Evolutionary conservation across 139 green algal species (phyloP).

Genomic region (Deuterostichococcus epilithicus): DNA sequence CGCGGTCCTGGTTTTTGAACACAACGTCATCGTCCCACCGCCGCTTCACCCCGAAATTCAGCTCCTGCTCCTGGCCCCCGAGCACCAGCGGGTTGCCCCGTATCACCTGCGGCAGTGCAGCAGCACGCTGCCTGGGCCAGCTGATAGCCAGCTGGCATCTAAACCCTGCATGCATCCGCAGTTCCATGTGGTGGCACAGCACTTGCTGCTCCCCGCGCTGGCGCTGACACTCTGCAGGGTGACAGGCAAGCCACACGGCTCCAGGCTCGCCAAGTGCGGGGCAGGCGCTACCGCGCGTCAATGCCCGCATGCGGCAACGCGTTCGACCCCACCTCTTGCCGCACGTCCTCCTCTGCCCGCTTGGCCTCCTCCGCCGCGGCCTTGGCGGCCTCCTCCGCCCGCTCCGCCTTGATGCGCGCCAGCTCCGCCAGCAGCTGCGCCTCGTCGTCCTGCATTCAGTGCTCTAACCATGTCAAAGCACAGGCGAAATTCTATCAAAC

Average conservation of each 20-base stretch:
- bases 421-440: conserved; percentile 91
- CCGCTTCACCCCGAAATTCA: conserved; percentile 56
- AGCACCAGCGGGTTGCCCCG: conserved; percentile 89
- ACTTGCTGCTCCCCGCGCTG: too few relatives aligned
- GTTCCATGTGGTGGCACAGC: too few relatives aligned
- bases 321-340: conserved; percentile 36
- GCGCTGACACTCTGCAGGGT: too few relatives aligned
- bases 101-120: conserved; percentile 65
- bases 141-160: too few relatives aligned
- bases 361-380: conserved; percentile 54
- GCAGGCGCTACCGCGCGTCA: too few relatives aligned
- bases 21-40: conserved; percentile 98
- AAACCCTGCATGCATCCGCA: too few relatives aligned
- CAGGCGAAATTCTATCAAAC: too few relatives aligned
- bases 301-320: background rate
- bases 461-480: too few relatives aligned
- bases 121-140: too few relatives aligned
- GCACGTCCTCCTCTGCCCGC: conserved; percentile 45
- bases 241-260: too few relatives aligned
- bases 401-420: conserved; percentile 90
- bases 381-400: conserved; percentile 60
- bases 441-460: conserved; percentile 75
- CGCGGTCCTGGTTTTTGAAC: conserved; percentile 88
- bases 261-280: too few relatives aligned
- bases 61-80: conserved; percentile 21